Conservation (phyloP, 176 grass and related monocot genomes). For the Tillandsia leiboldiana region DNA sequence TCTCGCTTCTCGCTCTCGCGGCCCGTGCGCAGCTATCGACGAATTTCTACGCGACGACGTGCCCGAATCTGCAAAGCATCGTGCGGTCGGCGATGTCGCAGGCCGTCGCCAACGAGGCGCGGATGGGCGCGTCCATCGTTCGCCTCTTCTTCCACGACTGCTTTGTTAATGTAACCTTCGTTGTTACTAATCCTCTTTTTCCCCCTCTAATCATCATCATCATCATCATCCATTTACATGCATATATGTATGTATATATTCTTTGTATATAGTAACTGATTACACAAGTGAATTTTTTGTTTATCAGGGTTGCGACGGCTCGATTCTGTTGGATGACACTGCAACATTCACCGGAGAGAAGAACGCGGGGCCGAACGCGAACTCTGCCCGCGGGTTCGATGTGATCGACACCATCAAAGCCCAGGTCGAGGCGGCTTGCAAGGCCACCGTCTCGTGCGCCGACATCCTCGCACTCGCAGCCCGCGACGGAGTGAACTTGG, state of each 20-base stretch:
- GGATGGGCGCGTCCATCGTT: slow-evolving; percentile 67
- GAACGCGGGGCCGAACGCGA: slow-evolving; percentile 51
- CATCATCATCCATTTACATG: background rate
- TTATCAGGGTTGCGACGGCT: slow-evolving; percentile 66
- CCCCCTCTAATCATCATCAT: background rate
- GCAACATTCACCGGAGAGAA: slow-evolving; percentile 61
- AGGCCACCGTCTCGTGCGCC: slow-evolving; percentile 57
- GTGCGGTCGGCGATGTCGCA: slow-evolving; percentile 45
- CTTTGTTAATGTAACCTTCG: slow-evolving; percentile 26
- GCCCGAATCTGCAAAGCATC: slow-evolving; percentile 42
- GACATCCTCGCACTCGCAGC: slow-evolving; percentile 71
- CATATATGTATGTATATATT: background rate
- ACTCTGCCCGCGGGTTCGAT: slow-evolving; percentile 63
- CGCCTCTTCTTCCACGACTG: slow-evolving; percentile 81
- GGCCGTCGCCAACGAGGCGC: slow-evolving; percentile 37
- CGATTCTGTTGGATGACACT: slow-evolving; percentile 57
- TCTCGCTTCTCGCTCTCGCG: slow-evolving; percentile 9
- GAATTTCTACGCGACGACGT: slow-evolving; percentile 46
- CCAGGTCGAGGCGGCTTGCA: slow-evolving; percentile 53
- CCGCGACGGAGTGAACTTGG: slow-evolving; percentile 58
- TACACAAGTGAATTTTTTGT: background rate
- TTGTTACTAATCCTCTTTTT: background rate
- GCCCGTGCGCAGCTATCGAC: slow-evolving; percentile 38
- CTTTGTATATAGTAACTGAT: background rate
- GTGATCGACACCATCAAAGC: slow-evolving; percentile 84